These are phyloP conservation scores for Sugiyamaella grinbergsii DNA, from an alignment of 1,139 yeast genomes.

Conservation along the genomic window DNA sequence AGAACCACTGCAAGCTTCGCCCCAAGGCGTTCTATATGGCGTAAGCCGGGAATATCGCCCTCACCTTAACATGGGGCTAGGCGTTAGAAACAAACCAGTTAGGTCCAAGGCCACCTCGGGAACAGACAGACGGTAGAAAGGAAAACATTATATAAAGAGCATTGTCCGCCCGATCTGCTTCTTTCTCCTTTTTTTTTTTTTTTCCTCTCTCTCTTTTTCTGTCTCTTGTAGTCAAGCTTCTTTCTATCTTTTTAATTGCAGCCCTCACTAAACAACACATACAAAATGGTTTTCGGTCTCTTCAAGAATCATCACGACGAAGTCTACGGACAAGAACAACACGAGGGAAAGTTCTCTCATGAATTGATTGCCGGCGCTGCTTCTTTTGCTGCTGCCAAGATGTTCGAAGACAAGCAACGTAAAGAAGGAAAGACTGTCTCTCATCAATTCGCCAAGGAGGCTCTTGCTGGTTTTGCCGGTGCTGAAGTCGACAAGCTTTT, in stretches of 20 bases:
- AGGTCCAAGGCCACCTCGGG: background rate
- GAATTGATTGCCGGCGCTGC: constrained; percentile 43
- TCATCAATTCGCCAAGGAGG: constrained; percentile 39
- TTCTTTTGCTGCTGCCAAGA: constrained; percentile 39
- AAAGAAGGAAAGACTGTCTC: constrained; percentile 39
- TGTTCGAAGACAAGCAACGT: constrained; percentile 39
- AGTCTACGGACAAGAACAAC: constrained; percentile 33
- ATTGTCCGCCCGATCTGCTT: background rate
- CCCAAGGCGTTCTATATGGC: no score
- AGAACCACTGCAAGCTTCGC: no score
- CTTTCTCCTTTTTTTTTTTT: background rate
- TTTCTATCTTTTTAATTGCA: background rate
- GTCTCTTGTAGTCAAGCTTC: background rate
- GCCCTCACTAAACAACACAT: constrained; percentile 3
- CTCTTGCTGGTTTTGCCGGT: constrained; percentile 41
- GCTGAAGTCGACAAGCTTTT: constrained; percentile 43
- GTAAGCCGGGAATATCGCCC: no score
- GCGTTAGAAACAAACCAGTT: no score
- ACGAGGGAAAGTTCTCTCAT: constrained; percentile 39
- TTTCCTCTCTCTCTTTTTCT: background rate
- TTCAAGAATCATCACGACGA: constrained; percentile 31
- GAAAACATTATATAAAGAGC: constrained; percentile 8
- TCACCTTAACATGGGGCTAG: background rate
- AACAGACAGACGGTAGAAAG: background rate
- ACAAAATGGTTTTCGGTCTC: constrained; percentile 33